phyloP scores from a whole-genome alignment of 169 alveolate species.

The Babesia sp. region DNA sequence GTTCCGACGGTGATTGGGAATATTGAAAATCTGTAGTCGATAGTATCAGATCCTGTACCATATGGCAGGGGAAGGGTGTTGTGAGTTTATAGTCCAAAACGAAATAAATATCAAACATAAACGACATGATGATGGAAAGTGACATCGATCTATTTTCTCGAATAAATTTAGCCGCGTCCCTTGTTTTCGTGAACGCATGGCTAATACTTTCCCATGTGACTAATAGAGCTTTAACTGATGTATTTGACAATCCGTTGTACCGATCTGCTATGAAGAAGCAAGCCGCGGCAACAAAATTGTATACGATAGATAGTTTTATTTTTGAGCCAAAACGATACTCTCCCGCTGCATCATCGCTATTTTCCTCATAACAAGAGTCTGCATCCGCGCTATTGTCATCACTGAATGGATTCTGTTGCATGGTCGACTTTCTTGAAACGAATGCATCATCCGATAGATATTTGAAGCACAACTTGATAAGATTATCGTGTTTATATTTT shows the following conservation, averaged over 20 bases:
- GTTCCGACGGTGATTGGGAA: conserved; percentile 43
- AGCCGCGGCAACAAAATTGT: conserved; percentile 58
- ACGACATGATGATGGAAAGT: conserved; percentile 37
- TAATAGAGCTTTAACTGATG: conserved; percentile 44
- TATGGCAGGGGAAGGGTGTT: conserved; percentile 51
- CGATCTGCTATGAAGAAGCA: conserved; percentile 66
- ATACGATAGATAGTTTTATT: conserved; percentile 18
- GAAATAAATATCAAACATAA: conserved; percentile 53
- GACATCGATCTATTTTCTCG: conserved; percentile 15
- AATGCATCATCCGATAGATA: not conserved
- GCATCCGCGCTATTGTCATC: not conserved
- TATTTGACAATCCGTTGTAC: conserved; percentile 55
- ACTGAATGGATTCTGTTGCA: not conserved
- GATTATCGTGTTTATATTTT: conserved; percentile 4
- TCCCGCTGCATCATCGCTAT: not conserved
- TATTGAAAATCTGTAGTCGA: conserved; percentile 41
- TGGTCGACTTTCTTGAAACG: not conserved
- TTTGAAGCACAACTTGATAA: conserved; percentile 22
- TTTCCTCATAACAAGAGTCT: conserved; percentile 14
- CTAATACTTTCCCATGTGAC: conserved; percentile 34
- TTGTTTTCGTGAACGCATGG: conserved; percentile 36
- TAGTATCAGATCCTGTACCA: conserved; percentile 51
- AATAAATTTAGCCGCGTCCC: conserved; percentile 30
- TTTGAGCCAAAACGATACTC: not conserved
- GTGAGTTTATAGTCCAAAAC: conserved; percentile 64